A percentile compares a stretch with the other conserved stretches of the same genome.
Evolutionary conservation across 2,329 filamentous ascomycete species (phyloP).

Genomic region (Chaetomium sp.): DNA sequence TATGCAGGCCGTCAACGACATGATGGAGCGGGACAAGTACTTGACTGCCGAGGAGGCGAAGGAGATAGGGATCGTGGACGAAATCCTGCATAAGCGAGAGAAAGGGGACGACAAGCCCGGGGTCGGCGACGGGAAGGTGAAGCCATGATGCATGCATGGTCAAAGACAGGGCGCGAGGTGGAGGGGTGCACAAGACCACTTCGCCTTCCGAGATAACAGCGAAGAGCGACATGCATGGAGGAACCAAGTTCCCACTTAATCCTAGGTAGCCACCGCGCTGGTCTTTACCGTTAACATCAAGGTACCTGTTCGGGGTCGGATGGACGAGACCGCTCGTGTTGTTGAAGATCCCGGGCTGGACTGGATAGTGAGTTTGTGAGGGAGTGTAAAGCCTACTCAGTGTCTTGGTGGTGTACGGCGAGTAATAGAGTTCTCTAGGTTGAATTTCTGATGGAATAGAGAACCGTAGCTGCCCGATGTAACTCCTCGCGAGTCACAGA

Average conservation of each 20-base stretch:
- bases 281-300: neutral
- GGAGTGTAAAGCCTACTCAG: neutral
- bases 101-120: conserved; percentile 45
- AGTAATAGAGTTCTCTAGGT: neutral
- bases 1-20: conserved; percentile 81
- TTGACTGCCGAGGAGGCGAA: conserved; percentile 85
- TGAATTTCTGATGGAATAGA: neutral
- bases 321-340: neutral
- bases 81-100: conserved; percentile 72
- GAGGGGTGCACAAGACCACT: conserved; percentile 1
- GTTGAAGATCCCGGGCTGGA: neutral
- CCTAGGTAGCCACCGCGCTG: neutral
- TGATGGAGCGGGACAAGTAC: conserved; percentile 98
- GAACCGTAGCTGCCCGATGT: neutral
- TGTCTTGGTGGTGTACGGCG: neutral
- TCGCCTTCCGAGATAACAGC: conserved; percentile 10
- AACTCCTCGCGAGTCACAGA: too few relatives aligned
- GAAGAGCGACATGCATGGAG: conserved; percentile 5
- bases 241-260: neutral
- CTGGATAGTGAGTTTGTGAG: neutral
- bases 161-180: conserved; percentile 29
- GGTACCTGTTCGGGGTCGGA: neutral
- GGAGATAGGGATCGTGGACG: conserved; percentile 88
- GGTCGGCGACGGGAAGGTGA: conserved; percentile 25
- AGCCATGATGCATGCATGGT: conserved; percentile 25